Base-by-base conservation (phyloP, 257 asterid species). In the Solanum lycopersicoides region DNA sequence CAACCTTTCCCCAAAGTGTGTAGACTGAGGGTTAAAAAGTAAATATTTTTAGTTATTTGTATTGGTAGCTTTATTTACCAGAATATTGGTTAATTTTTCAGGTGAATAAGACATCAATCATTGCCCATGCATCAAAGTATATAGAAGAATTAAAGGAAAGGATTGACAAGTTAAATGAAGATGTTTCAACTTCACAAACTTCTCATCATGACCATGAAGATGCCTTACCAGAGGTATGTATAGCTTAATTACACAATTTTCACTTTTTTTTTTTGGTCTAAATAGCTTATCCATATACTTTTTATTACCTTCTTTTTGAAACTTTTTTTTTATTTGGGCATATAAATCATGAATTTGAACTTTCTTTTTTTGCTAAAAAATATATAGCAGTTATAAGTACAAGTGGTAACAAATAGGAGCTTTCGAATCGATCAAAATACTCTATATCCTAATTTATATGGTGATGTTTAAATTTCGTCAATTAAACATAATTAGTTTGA, bases 71-170 rank as follows among this genome's bases (percentile, higher is more conserved):
- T 16, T 13, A n/a, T 34, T 53, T 39, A 30, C 12, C 2, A 63
- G 28, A 39, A 9, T 10, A 30, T 30, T 47, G 10, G 9, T 50
- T 42, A 63, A 77, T 60, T 20, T 80, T 80, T 21, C 91, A 95
- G 98, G 93, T 91, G 75, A 95, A 93, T 83, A 89, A 90, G 86
- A 92, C 96, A 90, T 92, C 98, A 21, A 93, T 93, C 9, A 88
- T 95, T 80, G 91, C 91, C 21, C 95, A 95, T 83, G 96, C 97
- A 68, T 86, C 97, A 7, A 92, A 87, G 88, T 94, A 95, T 82
- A 95, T 95, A 45, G 88, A 91, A 87, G 95, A 90, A 85, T 87
- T 95, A 89, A 94, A 94, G 89, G 95, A 90, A 87, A 94, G 93
- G 85, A 94, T 95, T 28, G 94, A 93, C 66, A 90, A 89, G 83